Evolutionary conservation across 148 eudicot species (phyloP), one percentile per base, ranked within the genome.

Genomic region (Beta vulgaris): DNA sequence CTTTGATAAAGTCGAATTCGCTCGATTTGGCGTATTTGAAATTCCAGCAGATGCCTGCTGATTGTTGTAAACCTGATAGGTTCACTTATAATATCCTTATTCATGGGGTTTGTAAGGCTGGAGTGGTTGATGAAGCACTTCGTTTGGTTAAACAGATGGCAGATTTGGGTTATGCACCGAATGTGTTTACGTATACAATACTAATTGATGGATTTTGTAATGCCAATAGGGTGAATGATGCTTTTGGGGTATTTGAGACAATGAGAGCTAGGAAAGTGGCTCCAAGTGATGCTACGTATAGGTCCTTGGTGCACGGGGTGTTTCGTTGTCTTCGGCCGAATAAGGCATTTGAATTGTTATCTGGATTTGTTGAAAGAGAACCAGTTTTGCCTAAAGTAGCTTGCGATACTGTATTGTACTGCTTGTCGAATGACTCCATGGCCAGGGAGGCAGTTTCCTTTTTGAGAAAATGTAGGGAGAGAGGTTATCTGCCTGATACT

Each of bases 81-180:
- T 95, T 85, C 80, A 95, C 98, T 0, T 95, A 90, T 80, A 95
- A 95, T 83, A 86, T 88, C 8, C 91, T 95, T 73, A 87, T 95
- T 76, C 97, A 95, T 80, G 98, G 98, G 69, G 98, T 95, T 79
- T 95, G 97, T 79, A 95, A 89, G 86, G 86, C 71, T 73, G 98
- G 98, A 7, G 98, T 95, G 23, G 85, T 95, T 35, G 98, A 92
- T 43, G 98, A 95, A 72, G 98, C 91, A 28, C 72, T 89, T 72
- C 91, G 98, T 12, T 75, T 95, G 79, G 86, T 90, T 68, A 95
- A 86, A 78, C 88, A 92, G 86, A 95, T 95, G 98, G 87, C 88
- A 75, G 82, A 77, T 43, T 58, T 84, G 57, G 92, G 96, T 76
- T 85, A 69, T 71, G 55, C 39, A 7, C 93, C 98, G 43, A 95